Conservation (phyloP, 176 grass and related monocot genomes). For the Elymus sibiricus region DNA sequence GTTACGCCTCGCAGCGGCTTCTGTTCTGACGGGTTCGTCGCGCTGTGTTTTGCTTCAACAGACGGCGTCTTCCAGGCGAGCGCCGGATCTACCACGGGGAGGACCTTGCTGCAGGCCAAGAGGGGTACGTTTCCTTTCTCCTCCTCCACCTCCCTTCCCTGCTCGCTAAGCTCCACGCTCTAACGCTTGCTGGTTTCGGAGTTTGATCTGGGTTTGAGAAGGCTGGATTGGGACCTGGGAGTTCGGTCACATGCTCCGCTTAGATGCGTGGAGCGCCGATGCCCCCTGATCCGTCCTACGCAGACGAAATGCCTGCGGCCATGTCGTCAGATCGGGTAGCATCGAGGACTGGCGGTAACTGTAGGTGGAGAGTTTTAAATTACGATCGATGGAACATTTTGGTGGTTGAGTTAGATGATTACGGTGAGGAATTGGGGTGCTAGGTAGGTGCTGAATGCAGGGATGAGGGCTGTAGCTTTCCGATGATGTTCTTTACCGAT, state of each 20-base stretch:
- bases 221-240: not conserved
- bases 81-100: constrained; percentile 55
- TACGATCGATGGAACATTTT: not conserved
- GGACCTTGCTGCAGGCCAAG: constrained; percentile 63
- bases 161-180: not conserved
- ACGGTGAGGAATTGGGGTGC: not conserved
- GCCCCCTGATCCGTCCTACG: not conserved
- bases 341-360: not conserved
- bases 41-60: not conserved
- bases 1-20: not conserved
- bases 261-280: not conserved
- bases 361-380: not conserved
- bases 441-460: not conserved
- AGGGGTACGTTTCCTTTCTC: constrained; percentile 34
- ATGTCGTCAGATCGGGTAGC: not conserved
- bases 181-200: not conserved
- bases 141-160: not conserved
- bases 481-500: not conserved
- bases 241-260: not conserved
- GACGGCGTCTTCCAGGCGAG: constrained; percentile 33
- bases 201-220: not conserved
- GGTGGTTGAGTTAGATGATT: not conserved
- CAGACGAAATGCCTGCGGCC: not conserved
- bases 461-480: not conserved
- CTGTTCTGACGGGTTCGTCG: constrained; percentile 28